Base-by-base conservation (phyloP, 2,329 filamentous ascomycete species). In the Arthrobotrys pseudoclavata region DNA sequence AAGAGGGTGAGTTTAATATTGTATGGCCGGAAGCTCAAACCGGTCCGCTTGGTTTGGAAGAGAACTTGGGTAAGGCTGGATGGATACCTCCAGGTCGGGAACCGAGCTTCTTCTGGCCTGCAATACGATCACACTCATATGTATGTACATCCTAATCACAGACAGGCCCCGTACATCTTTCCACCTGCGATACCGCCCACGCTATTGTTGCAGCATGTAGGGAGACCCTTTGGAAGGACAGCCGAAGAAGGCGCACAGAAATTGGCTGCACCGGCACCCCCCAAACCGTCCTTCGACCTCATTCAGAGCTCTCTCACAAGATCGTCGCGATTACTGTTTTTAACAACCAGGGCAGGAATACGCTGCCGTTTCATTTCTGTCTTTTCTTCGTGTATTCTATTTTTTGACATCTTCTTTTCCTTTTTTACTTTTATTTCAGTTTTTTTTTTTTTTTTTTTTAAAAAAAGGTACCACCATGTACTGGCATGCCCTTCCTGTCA, bases 161-260 rank as follows among this genome's bases (percentile, higher is more conserved):
- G n/a, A n/a, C n/a, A n/a, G n/a, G n/a, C n/a, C n/a, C n/a, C n/a
- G n/a, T n/a, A n/a, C n/a, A n/a, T n/a, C n/a, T n/a, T n/a, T n/a
- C n/a, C n/a, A n/a, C n/a, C 29, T 31, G 29, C 29, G 29, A 31
- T 31, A 31, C 29, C 29, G 29, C 29, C 7, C n/a, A n/a, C n/a
- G n/a, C n/a, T n/a, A n/a, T n/a, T n/a, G n/a, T n/a, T n/a, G n/a
- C n/a, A n/a, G n/a, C n/a, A n/a, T n/a, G n/a, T n/a, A n/a, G n/a
- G n/a, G n/a, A n/a, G n/a, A n/a, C n/a, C n/a, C n/a, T n/a, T n/a
- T 9, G 31, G 12, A 34, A 10, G 31, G 31, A 34, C 70, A 75
- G 70, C 70, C 70, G 71, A 76, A 52, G 42, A 48, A 55, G 71
- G 71, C 70, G 70, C 70, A 52, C 63, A 47, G 53, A 75, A 75